Base-by-base conservation (phyloP, 805 yeast genomes). In the Cyberlindnera maritima region DNA sequence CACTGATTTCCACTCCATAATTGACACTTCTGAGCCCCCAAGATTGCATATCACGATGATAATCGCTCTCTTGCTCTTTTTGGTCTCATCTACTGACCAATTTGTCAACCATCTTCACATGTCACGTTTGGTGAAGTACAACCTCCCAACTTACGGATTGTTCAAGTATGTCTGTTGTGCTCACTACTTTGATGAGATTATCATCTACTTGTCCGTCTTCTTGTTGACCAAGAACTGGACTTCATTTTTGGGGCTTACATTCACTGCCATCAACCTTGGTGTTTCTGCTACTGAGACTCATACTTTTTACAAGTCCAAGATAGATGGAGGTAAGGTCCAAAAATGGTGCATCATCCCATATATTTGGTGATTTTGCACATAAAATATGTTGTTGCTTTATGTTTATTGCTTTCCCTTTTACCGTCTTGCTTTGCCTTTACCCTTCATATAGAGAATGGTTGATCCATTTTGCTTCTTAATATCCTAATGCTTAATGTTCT, bases 111-210 rank as follows among this genome's bases (percentile, higher is more conserved):
- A 49, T 39, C 46, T 34, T 15, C 68, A 43, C 47, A 58, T 44
- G 18, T 60, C 51, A 4, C 63, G 45, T 52, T 57, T 51, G 33
- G 53, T 56, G 47, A 57, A 53, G 26, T 77, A 77, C 58, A 70
- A 79, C 1, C 56, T 73, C 21, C 94, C 95, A 2, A 61, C 57
- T 2, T 61, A 65, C 31, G 73, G 82, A 1, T 52, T 79, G 39
- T 84, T 84, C 59, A 62, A 62, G 36, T 61, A 61, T n/a, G 69
- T 76, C 2, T 68, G 80, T 15, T 78, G 84, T 54, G 85, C 92
- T 0, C 95, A 86, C 62, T 86, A 85, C 55, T 66, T 81, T 17
- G 84, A 83, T 60, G 95, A 86, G 58, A 66, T 82, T 7, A 23
- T 75, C 31, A 72, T 86, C 2, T 86, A 86, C 55, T 39, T 67